These are phyloP conservation scores for Lodderomyces jiufengensis DNA, from an alignment of 1,139 yeast species.

Conservation along the genomic window DNA sequence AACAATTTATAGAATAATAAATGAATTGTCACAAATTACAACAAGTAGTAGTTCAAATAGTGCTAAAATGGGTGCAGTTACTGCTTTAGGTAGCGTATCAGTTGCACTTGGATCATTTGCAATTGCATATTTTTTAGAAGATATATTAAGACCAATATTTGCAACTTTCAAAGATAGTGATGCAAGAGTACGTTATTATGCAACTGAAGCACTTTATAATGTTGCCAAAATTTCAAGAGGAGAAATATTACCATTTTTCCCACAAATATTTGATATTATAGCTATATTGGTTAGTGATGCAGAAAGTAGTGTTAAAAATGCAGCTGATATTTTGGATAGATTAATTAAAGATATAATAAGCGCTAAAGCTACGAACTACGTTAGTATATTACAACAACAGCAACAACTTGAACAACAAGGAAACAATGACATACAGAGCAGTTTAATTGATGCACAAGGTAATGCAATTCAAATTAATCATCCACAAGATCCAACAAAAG, in stretches of 20 bases:
- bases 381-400: slow-evolving; percentile 68
- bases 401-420: slow-evolving; percentile 38
- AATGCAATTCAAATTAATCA: slow-evolving; percentile 59
- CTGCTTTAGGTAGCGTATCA: slow-evolving; percentile 49
- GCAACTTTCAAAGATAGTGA: slow-evolving; percentile 97
- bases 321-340: slow-evolving; percentile 90
- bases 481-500: slow-evolving; percentile 60
- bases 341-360: slow-evolving; percentile 92
- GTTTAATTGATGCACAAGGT: slow-evolving; percentile 48
- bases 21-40: slow-evolving; percentile 42
- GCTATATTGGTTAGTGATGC: slow-evolving; percentile 89
- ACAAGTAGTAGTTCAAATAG: slow-evolving; percentile 28
- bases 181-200: slow-evolving; percentile 92
- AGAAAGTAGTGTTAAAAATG: slow-evolving; percentile 90
- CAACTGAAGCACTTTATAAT: slow-evolving; percentile 94
- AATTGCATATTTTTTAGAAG: slow-evolving; percentile 66
- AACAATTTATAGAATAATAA: slow-evolving; percentile 52
- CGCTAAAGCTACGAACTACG: slow-evolving; percentile 88
- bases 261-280: slow-evolving; percentile 89
- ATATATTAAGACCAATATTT: slow-evolving; percentile 86
- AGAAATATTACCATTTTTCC: slow-evolving; percentile 84
- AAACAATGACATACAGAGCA: slow-evolving; percentile 27
- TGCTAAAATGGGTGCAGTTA: slow-evolving; percentile 50
- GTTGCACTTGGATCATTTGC: slow-evolving; percentile 49
- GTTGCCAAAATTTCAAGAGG: slow-evolving; percentile 97